Base-by-base conservation (phyloP, 805 yeast genomes). In the Sungouiella thailandica region DNA sequence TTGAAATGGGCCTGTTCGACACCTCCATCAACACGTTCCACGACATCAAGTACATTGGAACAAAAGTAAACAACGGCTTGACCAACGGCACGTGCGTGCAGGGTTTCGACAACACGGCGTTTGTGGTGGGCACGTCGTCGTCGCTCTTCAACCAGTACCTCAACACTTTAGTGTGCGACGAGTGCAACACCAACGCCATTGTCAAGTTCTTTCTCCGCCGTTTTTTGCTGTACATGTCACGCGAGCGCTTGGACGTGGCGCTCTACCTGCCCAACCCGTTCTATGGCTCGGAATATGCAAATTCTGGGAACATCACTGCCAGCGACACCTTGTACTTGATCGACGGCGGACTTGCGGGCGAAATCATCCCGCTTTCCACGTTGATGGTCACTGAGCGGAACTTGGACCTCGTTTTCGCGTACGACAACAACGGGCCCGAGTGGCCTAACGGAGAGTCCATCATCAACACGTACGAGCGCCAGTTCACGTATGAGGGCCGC, bases 391-490 rank as follows among this genome's bases (percentile, higher is more conserved):
- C 51, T n/a, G 57, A 59, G 27, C 48, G 70, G 36, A 49, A 47
- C 15, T 40, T 64, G 36, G 70, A 65, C 36, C 51, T 56, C 4
- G 60, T 61, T 4, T 53, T 65, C 47, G 63, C 70, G 0, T 58
- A 60, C 33, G 70, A 64, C 41, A 58, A 51, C 31, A 41, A 46
- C n/a, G 45, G 44, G 1, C 51, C 49, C 12, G 42, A 42, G 15
- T 63, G 65, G 65, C 68, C 69, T 10, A 43, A 52, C 31, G 70
- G 70, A 7, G 47, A 76, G 4, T 71, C 88, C 1, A 50, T 83
- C 34, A 71, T 68, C 15, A 50, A 55, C 28, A 74, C 84, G 9
- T 81, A 72, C 49, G 60, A 57, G 35, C 46, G 67, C 10, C 69
- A 62, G 34, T 62, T 62, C 38, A 40, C 48, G 11, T 25, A 34